A percentile compares a stretch with the other conserved stretches of the same genome.
Evolutionary conservation across 2,329 filamentous ascomycete genomes (phyloP).

Genomic region (Aspergillus tamarii): DNA sequence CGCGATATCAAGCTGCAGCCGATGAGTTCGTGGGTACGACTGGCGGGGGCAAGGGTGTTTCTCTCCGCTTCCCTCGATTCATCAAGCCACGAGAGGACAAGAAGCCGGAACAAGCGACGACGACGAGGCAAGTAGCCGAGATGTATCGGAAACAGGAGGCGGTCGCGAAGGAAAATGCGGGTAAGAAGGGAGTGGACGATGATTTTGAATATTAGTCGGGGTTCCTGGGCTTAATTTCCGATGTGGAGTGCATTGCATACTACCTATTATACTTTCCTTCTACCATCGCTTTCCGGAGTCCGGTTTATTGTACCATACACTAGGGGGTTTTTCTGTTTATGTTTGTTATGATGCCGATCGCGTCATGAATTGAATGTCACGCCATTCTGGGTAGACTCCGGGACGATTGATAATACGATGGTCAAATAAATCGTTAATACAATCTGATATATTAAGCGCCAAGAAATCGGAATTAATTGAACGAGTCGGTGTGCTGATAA

Average conservation of each 20-base stretch:
- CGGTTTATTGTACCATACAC: background rate
- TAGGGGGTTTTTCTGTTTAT: background rate
- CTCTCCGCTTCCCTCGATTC: conserved; percentile 87
- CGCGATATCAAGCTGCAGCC: conserved; percentile 87
- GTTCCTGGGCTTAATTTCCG: background rate
- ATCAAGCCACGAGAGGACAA: conserved; percentile 93
- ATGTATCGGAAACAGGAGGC: conserved; percentile 97
- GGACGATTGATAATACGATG: background rate
- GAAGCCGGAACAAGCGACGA: conserved; percentile 88
- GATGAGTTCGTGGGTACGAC: conserved; percentile 75
- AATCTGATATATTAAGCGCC: background rate
- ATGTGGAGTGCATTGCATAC: background rate
- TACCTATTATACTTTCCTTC: background rate
- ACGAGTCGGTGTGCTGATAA: background rate
- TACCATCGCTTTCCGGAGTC: background rate
- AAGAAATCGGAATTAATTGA: background rate
- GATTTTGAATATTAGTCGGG: conserved; percentile 85
- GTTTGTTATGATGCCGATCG: background rate
- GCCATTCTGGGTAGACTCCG: background rate
- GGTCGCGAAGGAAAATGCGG: conserved; percentile 78
- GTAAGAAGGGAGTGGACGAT: conserved; percentile 90
- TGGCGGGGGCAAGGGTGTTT: conserved; percentile 77
- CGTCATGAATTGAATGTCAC: background rate
- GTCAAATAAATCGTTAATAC: background rate
- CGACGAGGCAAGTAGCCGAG: conserved; percentile 82